Evolutionary conservation across 129 eudicot species (phyloP).

Genomic region (Smallanthus sonchifolius): DNA sequence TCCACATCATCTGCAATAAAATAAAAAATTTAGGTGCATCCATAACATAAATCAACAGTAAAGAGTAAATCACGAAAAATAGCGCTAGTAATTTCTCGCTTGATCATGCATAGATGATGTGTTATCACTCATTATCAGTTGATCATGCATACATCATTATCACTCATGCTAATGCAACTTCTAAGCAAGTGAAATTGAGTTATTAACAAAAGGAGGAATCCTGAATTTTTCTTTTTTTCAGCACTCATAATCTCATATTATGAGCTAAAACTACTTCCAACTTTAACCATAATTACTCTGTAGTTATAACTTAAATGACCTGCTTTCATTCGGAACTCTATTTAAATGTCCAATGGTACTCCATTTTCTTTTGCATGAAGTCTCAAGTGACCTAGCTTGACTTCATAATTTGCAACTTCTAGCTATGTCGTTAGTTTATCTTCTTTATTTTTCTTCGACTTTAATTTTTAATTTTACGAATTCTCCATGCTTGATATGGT

Average conservation of each 20-base stretch:
- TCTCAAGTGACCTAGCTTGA: conserved; percentile 5
- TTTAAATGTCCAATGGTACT: background rate
- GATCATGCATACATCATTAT: background rate
- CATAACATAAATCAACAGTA: background rate
- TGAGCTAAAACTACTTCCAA: background rate
- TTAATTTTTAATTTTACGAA: background rate
- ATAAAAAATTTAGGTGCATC: conserved; percentile 10
- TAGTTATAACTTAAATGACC: background rate
- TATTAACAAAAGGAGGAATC: background rate
- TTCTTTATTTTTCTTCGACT: background rate
- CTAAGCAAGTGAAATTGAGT: background rate
- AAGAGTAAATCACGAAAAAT: background rate
- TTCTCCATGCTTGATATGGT: conserved; percentile 1
- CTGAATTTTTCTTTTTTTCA: background rate
- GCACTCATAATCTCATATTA: background rate
- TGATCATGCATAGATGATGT: background rate
- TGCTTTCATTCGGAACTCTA: background rate
- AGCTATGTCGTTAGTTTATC: background rate
- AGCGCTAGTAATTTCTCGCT: background rate
- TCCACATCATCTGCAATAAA: conserved; percentile 95
- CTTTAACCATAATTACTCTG: background rate
- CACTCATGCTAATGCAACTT: conserved; percentile 4
- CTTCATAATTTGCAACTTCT: conserved; percentile 1
- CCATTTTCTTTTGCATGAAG: background rate
- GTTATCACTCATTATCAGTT: background rate